Evolutionary conservation across 192 early-diverging fungal species (phyloP).

Genomic region (Mortierella antarctica): DNA sequence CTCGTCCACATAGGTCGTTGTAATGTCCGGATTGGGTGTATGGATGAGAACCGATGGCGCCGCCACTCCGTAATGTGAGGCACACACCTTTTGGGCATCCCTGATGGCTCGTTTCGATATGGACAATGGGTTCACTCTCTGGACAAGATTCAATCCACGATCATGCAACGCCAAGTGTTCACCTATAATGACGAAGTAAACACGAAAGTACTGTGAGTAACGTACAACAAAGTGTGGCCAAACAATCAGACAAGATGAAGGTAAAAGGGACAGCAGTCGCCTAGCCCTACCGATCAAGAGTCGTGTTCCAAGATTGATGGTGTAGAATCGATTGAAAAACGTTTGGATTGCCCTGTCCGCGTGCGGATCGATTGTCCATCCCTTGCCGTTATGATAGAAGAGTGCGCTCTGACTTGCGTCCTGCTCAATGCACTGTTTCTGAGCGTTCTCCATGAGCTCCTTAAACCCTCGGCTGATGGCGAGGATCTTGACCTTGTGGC

Average conservation of each 20-base stretch:
- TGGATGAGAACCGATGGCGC: conserved; percentile 62
- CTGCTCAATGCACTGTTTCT: conserved; percentile 55
- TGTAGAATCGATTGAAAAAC: conserved; percentile 73
- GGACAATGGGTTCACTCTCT: conserved; percentile 63
- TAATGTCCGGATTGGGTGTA: conserved; percentile 61
- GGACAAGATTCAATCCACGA: conserved; percentile 67
- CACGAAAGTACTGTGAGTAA: background rate
- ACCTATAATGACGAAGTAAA: conserved; percentile 12
- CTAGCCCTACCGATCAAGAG: conserved; percentile 58
- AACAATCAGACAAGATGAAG: background rate
- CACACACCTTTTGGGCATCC: conserved; percentile 59
- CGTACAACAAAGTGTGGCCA: background rate
- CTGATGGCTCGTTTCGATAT: conserved; percentile 64
- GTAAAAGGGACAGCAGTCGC: background rate
- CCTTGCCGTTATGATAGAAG: conserved; percentile 55
- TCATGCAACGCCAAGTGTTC: conserved; percentile 70
- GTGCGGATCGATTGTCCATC: conserved; percentile 56
- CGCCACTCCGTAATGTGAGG: conserved; percentile 60
- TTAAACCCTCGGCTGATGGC: conserved; percentile 48
- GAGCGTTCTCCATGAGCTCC: conserved; percentile 33
- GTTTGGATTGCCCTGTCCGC: conserved; percentile 64
- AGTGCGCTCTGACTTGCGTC: conserved; percentile 53
- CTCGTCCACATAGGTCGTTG: conserved; percentile 69
- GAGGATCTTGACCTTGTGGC: conserved; percentile 48
- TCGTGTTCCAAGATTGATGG: conserved; percentile 69